These are phyloP conservation scores for Melastoma malabathricum DNA, from an alignment of 345 rosid genomes.

Conservation along the genomic window DNA sequence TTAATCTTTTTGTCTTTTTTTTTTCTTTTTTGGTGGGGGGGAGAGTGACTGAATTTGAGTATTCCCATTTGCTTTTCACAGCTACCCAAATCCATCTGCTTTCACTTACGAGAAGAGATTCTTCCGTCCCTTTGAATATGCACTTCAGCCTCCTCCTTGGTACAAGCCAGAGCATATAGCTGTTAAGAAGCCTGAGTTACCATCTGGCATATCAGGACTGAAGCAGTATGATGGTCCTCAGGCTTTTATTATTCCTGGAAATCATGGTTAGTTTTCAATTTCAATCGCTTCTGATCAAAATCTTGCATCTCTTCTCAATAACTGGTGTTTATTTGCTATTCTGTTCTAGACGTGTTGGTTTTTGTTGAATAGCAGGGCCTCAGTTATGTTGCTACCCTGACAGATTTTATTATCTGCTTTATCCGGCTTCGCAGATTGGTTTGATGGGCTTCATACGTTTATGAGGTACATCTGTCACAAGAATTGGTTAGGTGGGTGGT, in stretches of 20 bases:
- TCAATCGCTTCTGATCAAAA: too few species aligned
- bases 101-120: slow-evolving; percentile 86
- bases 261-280: slow-evolving; percentile 59
- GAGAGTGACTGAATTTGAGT: too few species aligned
- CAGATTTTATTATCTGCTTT: not conserved
- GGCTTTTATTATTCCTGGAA: slow-evolving; percentile 91
- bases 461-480: slow-evolving; percentile 97
- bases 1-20: too few species aligned
- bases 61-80: slow-evolving; percentile 15
- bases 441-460: slow-evolving; percentile 93
- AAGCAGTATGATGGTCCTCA: slow-evolving; percentile 91
- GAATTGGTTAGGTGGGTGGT: slow-evolving; percentile 99
- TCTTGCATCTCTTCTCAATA: slow-evolving; percentile 7
- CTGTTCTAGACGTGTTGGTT: not conserved
- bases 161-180: slow-evolving; percentile 65
- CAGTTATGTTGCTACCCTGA: slow-evolving; percentile 5
- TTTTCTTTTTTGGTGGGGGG: too few species aligned
- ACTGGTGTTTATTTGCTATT: not conserved
- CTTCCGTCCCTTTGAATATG: slow-evolving; percentile 89
- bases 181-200: slow-evolving; percentile 78
- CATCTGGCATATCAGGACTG: slow-evolving; percentile 48
- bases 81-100: slow-evolving; percentile 93
- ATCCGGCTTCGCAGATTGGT: slow-evolving; percentile 57
- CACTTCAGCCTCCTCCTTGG: slow-evolving; percentile 87
- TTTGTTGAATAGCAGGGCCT: slow-evolving; percentile 6